These are phyloP conservation scores for Elsinoe ampelina DNA, from an alignment of 2,329 filamentous ascomycete genomes.

Conservation along the genomic window DNA sequence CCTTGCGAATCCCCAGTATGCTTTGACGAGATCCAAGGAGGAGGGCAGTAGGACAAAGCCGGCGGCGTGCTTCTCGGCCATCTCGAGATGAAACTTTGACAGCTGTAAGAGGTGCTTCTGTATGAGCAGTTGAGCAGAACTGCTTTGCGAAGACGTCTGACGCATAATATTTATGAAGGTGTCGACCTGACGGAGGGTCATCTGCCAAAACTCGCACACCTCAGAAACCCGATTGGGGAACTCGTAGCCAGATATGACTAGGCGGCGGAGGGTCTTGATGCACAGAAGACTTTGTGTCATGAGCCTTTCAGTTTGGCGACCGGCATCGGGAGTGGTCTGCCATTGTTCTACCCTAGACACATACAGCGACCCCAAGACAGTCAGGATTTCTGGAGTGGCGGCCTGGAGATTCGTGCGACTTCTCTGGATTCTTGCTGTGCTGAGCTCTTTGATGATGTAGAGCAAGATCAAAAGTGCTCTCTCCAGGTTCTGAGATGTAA, in stretches of 20 bases:
- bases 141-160: slow-evolving; percentile 43
- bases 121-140: slow-evolving; percentile 44
- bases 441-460: slow-evolving; percentile 82
- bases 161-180: slow-evolving; percentile 59
- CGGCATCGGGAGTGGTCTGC: slow-evolving; percentile 38
- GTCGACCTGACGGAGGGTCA: slow-evolving; percentile 70
- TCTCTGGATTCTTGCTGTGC: slow-evolving; percentile 64
- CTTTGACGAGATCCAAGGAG: slow-evolving; percentile 64
- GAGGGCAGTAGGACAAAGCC: slow-evolving; percentile 77
- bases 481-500: slow-evolving; percentile 52
- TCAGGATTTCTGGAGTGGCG: slow-evolving; percentile 74
- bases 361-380: slow-evolving; percentile 70
- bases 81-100: slow-evolving; percentile 81
- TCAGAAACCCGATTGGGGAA: slow-evolving; percentile 69
- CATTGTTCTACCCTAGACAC: slow-evolving; percentile 61
- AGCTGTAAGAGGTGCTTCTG: slow-evolving; percentile 84
- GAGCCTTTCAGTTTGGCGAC: slow-evolving; percentile 49
- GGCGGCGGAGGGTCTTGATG: slow-evolving; percentile 69
- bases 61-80: slow-evolving; percentile 69
- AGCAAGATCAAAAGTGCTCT: slow-evolving; percentile 69
- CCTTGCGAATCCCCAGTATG: slow-evolving; percentile 77
- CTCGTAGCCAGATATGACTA: slow-evolving; percentile 75
- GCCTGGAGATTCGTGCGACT: slow-evolving; percentile 69
- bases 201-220: slow-evolving; percentile 69
- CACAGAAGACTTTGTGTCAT: slow-evolving; percentile 70